A percentile compares a stretch with the other conserved stretches of the same genome.
Evolutionary conservation across 2,329 filamentous ascomycete species (phyloP).

Genomic region (Diplodia seriata): DNA sequence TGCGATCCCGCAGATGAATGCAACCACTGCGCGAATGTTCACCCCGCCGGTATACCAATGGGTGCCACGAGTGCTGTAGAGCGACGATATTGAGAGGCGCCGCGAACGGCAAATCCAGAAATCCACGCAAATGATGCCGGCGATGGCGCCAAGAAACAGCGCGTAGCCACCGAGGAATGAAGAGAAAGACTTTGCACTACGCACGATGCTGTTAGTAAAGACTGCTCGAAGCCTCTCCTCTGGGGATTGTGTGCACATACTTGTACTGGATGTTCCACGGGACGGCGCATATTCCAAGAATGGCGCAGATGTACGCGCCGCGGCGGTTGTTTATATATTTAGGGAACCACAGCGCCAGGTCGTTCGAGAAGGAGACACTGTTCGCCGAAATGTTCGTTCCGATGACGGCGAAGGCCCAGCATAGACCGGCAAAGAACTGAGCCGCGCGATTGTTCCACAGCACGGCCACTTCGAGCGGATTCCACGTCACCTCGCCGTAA

Average conservation of each 20-base stretch:
- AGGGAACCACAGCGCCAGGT: constrained; percentile 31
- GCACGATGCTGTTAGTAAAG: background rate
- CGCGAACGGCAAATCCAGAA: constrained; percentile 38
- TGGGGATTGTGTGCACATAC: constrained; percentile 16
- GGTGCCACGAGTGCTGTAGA: constrained; percentile 41
- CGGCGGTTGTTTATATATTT: constrained; percentile 37
- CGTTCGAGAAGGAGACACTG: constrained; percentile 31
- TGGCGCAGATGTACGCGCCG: constrained; percentile 46
- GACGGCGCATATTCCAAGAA: constrained; percentile 44
- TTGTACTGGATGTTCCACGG: constrained; percentile 30
- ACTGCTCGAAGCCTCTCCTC: constrained; percentile 48
- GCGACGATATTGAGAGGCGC: constrained; percentile 39
- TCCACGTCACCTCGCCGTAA: constrained; percentile 36
- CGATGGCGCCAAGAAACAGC: constrained; percentile 41
- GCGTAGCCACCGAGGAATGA: constrained; percentile 44
- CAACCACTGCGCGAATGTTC: constrained; percentile 40
- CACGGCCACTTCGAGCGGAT: constrained; percentile 38
- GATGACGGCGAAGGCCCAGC: constrained; percentile 33
- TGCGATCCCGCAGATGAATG: constrained; percentile 39
- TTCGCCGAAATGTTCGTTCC: constrained; percentile 36
- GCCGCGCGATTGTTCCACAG: constrained; percentile 33
- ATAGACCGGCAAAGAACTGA: constrained; percentile 29
- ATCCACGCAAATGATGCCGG: constrained; percentile 39
- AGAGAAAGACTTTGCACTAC: constrained; percentile 41
- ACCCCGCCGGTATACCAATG: constrained; percentile 40